Evolutionary conservation across 2,329 filamentous ascomycete genomes (phyloP), one percentile per base, ranked within the genome.

Genomic region (Teratosphaeria epicoccoides): DNA sequence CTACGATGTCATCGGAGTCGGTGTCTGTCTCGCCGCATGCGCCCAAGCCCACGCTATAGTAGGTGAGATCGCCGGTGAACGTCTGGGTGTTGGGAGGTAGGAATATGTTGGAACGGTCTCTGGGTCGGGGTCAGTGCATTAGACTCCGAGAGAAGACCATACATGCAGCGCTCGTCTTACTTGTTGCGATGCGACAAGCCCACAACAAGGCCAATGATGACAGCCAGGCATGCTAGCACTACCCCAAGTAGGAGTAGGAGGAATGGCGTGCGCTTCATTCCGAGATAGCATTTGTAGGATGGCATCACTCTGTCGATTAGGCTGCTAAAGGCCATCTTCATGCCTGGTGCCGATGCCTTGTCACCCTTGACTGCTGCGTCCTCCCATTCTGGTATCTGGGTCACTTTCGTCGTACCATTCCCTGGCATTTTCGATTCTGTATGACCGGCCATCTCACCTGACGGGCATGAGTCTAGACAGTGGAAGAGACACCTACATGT

Each of bases 21-120:
- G 63, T 67, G 49, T 78, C 80, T 1, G 69, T 73, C 26, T 76
- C 67, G 4, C 86, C 87, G 63, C 87, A 91, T 0, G 85, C 82
- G 11, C 87, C 86, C 3, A 87, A 73, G 0, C 68, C 78, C 0
- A 84, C 79, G 17, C 72, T 70, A 66, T 85, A 90, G 70, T 82
- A 90, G 0, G 84, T 88, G 48, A 87, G 66, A 47, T 87, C 82
- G 49, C 83, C 84, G 3, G 70, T 75, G 60, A 79, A 80, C 0
- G 75, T 73, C 1, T 74, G 71, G 10, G 72, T 71, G 51, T 76
- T 73, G 23, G 69, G 70, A 2, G 78, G 78, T 6, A 80, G 70
- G 3, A 77, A 77, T 6, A 80, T 68, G 55, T 76, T 75, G 49
- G 24, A 49, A 20, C 40, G 6, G 23, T 45, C n/a, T 49, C 33